Conservation (phyloP, 768 basidiomycete genomes). For the Amanita rimosa region DNA sequence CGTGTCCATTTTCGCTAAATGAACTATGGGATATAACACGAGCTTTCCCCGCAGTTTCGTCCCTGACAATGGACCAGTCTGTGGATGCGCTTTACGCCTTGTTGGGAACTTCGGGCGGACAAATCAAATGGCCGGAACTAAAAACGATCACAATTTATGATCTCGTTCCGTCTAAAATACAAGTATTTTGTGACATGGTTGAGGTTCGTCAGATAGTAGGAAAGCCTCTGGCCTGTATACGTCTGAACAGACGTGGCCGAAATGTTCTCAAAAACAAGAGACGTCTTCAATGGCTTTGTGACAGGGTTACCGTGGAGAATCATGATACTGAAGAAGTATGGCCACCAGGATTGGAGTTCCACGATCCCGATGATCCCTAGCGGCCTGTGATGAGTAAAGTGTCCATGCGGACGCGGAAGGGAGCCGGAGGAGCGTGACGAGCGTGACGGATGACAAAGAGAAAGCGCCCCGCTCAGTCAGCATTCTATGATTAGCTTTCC, state of each 20-base stretch:
- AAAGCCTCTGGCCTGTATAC: conserved; percentile 13
- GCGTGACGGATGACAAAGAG: conserved; percentile 7
- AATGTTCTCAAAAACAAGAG: conserved; percentile 15
- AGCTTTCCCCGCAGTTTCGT: conserved; percentile 23
- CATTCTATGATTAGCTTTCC: conserved; percentile 18
- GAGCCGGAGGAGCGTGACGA: not conserved
- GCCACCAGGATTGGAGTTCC: conserved; percentile 27
- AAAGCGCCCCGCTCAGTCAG: conserved; percentile 16
- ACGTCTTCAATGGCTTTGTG: conserved; percentile 12
- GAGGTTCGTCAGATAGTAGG: conserved; percentile 12
- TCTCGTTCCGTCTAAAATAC: conserved; percentile 20
- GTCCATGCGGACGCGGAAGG: not conserved
- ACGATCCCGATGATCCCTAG: conserved; percentile 21
- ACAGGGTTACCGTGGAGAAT: not conserved
- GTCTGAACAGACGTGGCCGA: conserved; percentile 27
- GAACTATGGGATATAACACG: conserved; percentile 21
- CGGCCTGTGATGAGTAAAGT: not conserved
- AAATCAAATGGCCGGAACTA: conserved; percentile 23
- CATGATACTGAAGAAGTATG: conserved; percentile 13
- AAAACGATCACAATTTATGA: conserved; percentile 21
- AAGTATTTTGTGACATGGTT: conserved; percentile 20
- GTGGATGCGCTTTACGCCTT: conserved; percentile 19
- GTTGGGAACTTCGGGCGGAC: conserved; percentile 9
- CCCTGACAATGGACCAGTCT: conserved; percentile 23
- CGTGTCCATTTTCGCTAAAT: conserved; percentile 20